Evolutionary conservation across 371 early-diverging fungal species (phyloP).

Genomic region (Amoeboaphelidium protococcarum): DNA sequence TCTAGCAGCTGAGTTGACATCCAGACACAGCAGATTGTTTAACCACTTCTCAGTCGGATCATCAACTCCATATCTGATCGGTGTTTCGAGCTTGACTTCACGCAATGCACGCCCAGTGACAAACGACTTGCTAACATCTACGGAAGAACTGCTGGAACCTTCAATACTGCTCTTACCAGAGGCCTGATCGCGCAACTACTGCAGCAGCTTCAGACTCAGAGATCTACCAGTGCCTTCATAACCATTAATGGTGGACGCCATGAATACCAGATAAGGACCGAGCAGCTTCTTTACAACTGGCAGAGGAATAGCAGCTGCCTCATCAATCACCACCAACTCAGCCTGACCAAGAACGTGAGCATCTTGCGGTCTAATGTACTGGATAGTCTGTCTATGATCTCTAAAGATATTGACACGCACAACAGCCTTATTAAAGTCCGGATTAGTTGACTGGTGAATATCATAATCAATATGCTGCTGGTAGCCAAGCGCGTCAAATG

Average conservation of each 20-base stretch:
- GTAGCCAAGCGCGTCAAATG: conserved; percentile 86
- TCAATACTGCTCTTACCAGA: conserved; percentile 26
- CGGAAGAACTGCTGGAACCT: conserved; percentile 16
- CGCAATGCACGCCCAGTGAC: conserved; percentile 40
- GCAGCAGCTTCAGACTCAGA: conserved; percentile 75
- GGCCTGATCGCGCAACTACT: conserved; percentile 72
- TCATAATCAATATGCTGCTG: conserved; percentile 95
- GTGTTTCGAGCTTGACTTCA: conserved; percentile 74
- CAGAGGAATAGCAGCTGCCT: conserved; percentile 97
- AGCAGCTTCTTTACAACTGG: conserved; percentile 69
- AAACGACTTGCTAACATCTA: conserved; percentile 11
- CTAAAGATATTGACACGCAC: conserved; percentile 83
- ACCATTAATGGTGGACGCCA: conserved; percentile 97
- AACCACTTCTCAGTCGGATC: conserved; percentile 96
- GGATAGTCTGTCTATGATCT: conserved; percentile 93
- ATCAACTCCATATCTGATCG: conserved; percentile 74
- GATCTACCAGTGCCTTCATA: conserved; percentile 99
- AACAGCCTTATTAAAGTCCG: conserved; percentile 75
- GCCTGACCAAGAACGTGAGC: conserved; percentile 73
- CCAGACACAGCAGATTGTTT: conserved; percentile 74
- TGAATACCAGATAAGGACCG: conserved; percentile 84
- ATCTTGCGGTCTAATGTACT: conserved; percentile 88
- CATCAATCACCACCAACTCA: conserved; percentile 95
- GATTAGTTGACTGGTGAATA: conserved; percentile 77
- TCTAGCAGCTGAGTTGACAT: conserved; percentile 25